Base-by-base conservation (phyloP, 371 early-diverging fungal genomes). In the Mortierella sp. region DNA sequence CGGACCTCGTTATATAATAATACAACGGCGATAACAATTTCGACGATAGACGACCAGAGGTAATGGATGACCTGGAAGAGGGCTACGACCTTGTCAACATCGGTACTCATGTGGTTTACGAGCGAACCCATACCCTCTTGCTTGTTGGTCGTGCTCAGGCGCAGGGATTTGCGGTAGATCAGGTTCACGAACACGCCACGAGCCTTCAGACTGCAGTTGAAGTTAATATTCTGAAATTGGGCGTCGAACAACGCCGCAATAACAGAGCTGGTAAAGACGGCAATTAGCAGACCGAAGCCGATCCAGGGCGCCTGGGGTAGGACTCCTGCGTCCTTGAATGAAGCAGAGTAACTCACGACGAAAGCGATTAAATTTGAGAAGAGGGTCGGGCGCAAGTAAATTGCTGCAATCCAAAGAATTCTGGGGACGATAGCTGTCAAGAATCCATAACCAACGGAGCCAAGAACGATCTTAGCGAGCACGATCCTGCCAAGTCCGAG, bases 71-170 rank as follows among this genome's bases (percentile, higher is more conserved):
- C 32, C 4, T 47, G 26, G 51, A 84, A 84, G 34, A 91, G 70
- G 34, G 87, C 88, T 56, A 86, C 83, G 39, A 92, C 60, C 55
- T 86, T 73, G 61, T 90, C 87, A 15, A 94, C 90, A 80, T 97
- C 96, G 2, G 94, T 93, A 56, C 90, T 88, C 95, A 95, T 94
- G 44, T 86, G 87, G 59, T 95, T 96, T 27, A 93, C 92, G 59
- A 95, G 94, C 58, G 89, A 31, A n/a, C 70, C 78, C 55, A 62
- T 94, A n/a, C 87, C 91, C 49, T 83, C 82, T 72, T 94, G 94
- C 9, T 94, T 86, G 64, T 92, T 87, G 17, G 85, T 83, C 63
- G 89, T 90, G 50, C 94, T 93, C 23, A 97, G 83, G 2, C 84
- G 79, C 65, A 95, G 68, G 0, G 92, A 83, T 79, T 97, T 97